Base-by-base conservation (phyloP, 2,329 filamentous ascomycete species). In the Clarireedia monteithiana region DNA sequence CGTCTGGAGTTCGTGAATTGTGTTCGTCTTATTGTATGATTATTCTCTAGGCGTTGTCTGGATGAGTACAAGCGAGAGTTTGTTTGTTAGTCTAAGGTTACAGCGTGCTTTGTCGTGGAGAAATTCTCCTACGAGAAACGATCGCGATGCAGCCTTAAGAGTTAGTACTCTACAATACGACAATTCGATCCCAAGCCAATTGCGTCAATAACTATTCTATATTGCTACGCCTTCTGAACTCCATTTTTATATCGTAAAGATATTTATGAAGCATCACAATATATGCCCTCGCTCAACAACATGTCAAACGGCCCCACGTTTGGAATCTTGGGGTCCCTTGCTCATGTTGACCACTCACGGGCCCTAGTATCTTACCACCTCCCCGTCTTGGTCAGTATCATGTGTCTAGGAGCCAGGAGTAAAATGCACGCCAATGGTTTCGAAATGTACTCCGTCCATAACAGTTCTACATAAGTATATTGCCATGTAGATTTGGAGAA, bases 301-400 rank as follows among this genome's bases (percentile, higher is more conserved):
- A n/a, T 26, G 50, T 36, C 39, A 52, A 38, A 49, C n/a, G n/a
- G 20, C 50, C 50, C 50, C 50, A n/a, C 50, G 50, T 45, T 52
- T 52, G 17, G 34, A 23, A 36, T 23, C 15, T 6, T 10, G 7
- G 10, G 6, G 15, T 27, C 17, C 40, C 50, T 24, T 36, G 39
- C 10, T 23, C 5, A 12, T 6, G n/a, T 17, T 24, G 23, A 6
- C 24, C 26, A 45, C 44, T 36, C 6, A n/a, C 15, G 34, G n/a
- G 6, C 20, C 4, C 27, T 44, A 6, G 17, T 14, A 20, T 45
- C 20, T 45, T 45, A 45, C 20, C 42, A 5, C 27, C 42, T 47
- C 30, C 30, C 20, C 27, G 40, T 38, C 7, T 27, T 26, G 10
- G 20, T 24, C 10, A 14, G 20, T 47, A 53, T 46, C 23, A 27